Evolutionary conservation across 2,329 filamentous ascomycete species (phyloP).

Genomic region (Exserohilum rostratum): DNA sequence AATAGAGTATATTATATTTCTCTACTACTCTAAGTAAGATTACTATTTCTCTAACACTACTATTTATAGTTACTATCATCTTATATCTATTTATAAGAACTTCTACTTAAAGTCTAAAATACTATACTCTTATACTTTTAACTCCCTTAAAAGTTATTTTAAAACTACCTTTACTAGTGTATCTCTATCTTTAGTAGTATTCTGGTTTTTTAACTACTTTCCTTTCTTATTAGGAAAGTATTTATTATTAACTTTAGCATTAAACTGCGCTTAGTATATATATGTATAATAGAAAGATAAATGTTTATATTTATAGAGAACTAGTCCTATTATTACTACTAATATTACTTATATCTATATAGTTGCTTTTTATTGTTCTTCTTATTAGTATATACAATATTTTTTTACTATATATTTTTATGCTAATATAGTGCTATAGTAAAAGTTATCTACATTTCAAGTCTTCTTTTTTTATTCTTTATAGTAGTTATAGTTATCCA

Average conservation of each 20-base stretch:
- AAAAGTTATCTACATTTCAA: neutral
- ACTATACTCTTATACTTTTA: neutral
- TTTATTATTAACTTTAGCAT: neutral
- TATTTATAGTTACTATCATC: neutral
- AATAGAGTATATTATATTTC: neutral
- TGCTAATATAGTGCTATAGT: neutral
- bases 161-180: neutral
- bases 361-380: too few relatives aligned
- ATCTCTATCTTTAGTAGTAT: neutral
- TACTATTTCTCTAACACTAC: neutral
- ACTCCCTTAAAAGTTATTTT: neutral
- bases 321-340: neutral
- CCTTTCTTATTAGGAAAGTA: neutral
- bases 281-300: neutral
- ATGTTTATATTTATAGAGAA: neutral
- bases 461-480: neutral
- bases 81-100: neutral
- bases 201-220: neutral
- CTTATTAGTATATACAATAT: neutral
- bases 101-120: neutral
- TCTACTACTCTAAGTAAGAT: neutral
- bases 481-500: neutral
- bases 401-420: neutral
- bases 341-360: too few relatives aligned
- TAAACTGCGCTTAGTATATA: neutral